Evolutionary conservation across 805 yeast genomes (phyloP), one percentile per base, ranked within the genome.

Genomic region (Candida germanica): DNA sequence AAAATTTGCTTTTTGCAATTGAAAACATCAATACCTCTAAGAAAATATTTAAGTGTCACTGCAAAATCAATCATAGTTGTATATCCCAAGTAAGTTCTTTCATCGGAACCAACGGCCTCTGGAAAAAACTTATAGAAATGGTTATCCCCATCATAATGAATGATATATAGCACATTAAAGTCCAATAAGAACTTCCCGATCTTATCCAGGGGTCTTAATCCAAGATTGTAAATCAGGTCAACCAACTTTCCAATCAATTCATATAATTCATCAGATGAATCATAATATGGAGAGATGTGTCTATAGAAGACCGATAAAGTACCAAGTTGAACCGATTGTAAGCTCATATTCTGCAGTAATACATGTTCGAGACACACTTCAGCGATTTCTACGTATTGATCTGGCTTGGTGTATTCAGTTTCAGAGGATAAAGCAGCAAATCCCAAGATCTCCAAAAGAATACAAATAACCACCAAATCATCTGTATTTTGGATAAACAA

Each of bases 381-480:
- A n/a, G 31, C 29, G 5, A 20, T 20, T n/a, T 34, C 37, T 15
- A 20, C 23, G 10, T 20, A 20, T 10, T 20, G 23, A 10, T 20
- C 23, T 7, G 23, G 23, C 6, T 20, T 20, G 9, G 6, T 10
- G 9, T 10, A 20, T 20, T 20, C 23, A 10, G 23, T 20, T 7
- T 25, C 30, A 12, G 7, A 7, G 18, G 75, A 59, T 8, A 69
- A 44, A 40, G 64, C 64, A 0, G 73, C 56, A 18, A 73, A 42
- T 35, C 77, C 54, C 11, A 75, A 32, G 3, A 73, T 46, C 11
- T 66, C 50, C 23, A 72, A 48, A 3, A 75, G 46, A 10, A 59
- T 49, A 0, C 75, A 69, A 7, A 73, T 36, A 1, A 48, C 26
- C 0, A 69, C 64, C 31, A 66, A 56, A 40, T 71, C 75, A 19